These are phyloP conservation scores for Trichomonas vaginalis DNA, from an alignment of 208 protist species.

Conservation along the genomic window DNA sequence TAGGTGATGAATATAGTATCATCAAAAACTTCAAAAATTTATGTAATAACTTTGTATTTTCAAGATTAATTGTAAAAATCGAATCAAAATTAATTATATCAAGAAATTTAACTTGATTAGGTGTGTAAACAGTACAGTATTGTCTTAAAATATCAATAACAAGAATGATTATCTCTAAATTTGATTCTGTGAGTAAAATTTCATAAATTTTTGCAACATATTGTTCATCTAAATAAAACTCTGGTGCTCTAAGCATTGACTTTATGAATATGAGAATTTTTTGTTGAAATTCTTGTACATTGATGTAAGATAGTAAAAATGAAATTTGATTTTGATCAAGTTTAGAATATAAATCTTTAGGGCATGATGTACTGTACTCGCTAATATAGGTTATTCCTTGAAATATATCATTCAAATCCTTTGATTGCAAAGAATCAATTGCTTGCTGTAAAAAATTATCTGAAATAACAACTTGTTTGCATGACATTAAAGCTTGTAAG, in stretches of 20 bases:
- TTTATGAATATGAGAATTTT: neutral
- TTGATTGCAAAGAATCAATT: neutral
- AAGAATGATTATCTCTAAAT: no score
- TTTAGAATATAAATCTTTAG: neutral
- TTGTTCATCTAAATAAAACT: neutral
- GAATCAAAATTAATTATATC: neutral
- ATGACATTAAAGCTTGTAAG: neutral
- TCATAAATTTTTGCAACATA: neutral
- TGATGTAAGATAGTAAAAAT: neutral
- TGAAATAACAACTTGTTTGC: neutral
- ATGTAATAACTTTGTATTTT: neutral
- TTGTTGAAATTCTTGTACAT: neutral
- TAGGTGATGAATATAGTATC: neutral
- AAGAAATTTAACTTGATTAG: neutral
- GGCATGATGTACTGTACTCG: neutral
- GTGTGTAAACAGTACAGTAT: neutral
- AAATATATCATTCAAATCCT: neutral
- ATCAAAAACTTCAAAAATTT: neutral
- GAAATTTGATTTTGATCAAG: neutral
- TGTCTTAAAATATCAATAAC: neutral
- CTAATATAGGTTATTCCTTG: neutral
- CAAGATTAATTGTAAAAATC: neutral
- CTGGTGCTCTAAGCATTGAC: neutral
- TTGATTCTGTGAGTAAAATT: neutral
- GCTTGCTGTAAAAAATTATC: neutral